Conservation (phyloP, 805 yeast species). For the Pichia manshurica region DNA sequence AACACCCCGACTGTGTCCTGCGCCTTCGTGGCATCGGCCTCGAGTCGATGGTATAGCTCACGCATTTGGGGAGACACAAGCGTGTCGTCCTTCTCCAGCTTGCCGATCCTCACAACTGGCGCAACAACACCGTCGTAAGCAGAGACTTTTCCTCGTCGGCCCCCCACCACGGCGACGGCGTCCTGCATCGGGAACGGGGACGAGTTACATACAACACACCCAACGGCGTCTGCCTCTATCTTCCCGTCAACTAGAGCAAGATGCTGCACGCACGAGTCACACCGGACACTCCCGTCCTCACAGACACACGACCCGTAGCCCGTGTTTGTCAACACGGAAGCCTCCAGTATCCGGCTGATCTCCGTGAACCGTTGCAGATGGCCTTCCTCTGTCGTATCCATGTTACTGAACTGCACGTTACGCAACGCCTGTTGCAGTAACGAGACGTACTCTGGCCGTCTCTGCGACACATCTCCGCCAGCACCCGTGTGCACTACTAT, state of each 20-base stretch:
- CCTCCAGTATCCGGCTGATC: not conserved
- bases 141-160: not conserved
- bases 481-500: not conserved
- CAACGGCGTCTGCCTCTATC: not conserved
- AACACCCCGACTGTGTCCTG: constrained; percentile 6
- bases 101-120: not conserved
- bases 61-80: not conserved
- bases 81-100: not conserved
- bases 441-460: not conserved
- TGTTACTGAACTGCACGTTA: too few relatives aligned
- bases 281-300: constrained; percentile 3
- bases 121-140: not conserved
- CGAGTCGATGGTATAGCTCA: not conserved
- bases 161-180: not conserved
- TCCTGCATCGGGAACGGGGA: constrained; percentile 4
- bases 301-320: constrained; percentile 6
- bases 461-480: not conserved
- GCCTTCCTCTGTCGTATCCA: not conserved
- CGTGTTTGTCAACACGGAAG: constrained; percentile 3
- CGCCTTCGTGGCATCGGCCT: not conserved
- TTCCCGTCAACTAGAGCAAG: not conserved
- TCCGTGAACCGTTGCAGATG: not conserved
- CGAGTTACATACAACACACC: constrained; percentile 3
- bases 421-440: too few relatives aligned
- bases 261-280: not conserved